Conservation (phyloP, 1,139 yeast species). For the Taphrina flavorubra region DNA sequence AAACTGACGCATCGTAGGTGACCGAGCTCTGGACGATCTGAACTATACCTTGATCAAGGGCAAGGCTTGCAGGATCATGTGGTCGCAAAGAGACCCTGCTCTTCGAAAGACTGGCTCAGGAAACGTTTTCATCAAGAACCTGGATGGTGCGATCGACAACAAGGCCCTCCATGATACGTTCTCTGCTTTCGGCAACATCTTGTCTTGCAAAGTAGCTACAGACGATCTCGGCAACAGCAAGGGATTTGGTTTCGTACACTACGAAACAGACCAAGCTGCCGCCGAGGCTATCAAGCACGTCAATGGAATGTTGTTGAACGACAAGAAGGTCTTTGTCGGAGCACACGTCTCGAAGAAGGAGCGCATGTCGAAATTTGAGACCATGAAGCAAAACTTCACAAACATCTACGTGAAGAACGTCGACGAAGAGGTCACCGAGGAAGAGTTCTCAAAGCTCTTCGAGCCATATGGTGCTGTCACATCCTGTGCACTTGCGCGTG, state of each 20-base stretch:
- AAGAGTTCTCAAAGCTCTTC: slow-evolving; percentile 71
- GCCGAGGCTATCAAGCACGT: slow-evolving; percentile 94
- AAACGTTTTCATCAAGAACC: slow-evolving; percentile 96
- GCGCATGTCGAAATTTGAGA: slow-evolving; percentile 93
- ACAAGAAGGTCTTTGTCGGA: slow-evolving; percentile 94
- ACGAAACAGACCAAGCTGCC: slow-evolving; percentile 92
- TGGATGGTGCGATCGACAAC: slow-evolving; percentile 98
- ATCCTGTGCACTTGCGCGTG: slow-evolving; percentile 81
- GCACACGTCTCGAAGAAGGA: slow-evolving; percentile 92
- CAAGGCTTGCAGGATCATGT: slow-evolving; percentile 98
- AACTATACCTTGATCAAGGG: slow-evolving; percentile 95
- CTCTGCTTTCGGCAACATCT: slow-evolving; percentile 93
- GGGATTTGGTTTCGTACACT: slow-evolving; percentile 98
- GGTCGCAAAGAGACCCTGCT: slow-evolving; percentile 99
- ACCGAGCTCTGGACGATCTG: slow-evolving; percentile 91
- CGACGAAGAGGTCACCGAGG: slow-evolving; percentile 71
- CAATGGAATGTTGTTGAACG: slow-evolving; percentile 98
- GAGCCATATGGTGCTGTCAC: slow-evolving; percentile 78
- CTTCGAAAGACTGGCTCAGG: slow-evolving; percentile 95
- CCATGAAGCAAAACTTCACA: slow-evolving; percentile 90
- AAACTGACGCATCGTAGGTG: slow-evolving; percentile 50
- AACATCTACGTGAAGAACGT: slow-evolving; percentile 94
- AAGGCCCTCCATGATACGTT: slow-evolving; percentile 98
- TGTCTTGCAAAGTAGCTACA: slow-evolving; percentile 97
- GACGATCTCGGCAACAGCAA: slow-evolving; percentile 91